These are phyloP conservation scores for Elsinoe fawcettii DNA, from an alignment of 2,329 filamentous ascomycete species.

Conservation along the genomic window DNA sequence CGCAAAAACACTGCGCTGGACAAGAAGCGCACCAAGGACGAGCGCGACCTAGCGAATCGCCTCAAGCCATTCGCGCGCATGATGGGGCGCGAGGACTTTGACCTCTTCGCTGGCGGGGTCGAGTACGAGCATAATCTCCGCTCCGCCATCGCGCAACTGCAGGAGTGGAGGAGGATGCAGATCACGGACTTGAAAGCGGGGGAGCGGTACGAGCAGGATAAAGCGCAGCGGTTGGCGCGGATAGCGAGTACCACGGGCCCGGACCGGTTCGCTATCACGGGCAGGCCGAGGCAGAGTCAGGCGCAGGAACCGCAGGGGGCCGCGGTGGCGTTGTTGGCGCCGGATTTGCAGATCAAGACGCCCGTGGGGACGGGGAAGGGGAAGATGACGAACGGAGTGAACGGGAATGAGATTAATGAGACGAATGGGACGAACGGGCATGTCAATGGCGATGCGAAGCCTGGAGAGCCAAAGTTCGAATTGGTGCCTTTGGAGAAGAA, in stretches of 20 bases:
- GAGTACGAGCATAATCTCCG: constrained; percentile 87
- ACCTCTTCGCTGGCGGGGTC: constrained; percentile 73
- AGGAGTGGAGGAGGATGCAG: constrained; percentile 82
- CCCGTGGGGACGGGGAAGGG: constrained; percentile 29
- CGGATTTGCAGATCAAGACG: constrained; percentile 63
- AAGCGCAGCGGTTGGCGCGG: constrained; percentile 62
- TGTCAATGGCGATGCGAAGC: constrained; percentile 25
- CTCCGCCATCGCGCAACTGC: constrained; percentile 79
- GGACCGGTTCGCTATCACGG: constrained; percentile 69
- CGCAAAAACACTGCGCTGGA: constrained; percentile 81
- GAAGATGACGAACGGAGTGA: constrained; percentile 47
- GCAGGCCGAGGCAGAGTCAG: constrained; percentile 57
- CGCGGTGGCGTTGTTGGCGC: constrained; percentile 67
- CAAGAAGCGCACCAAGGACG: constrained; percentile 94
- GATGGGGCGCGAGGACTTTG: constrained; percentile 91
- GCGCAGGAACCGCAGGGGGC: constrained; percentile 64
- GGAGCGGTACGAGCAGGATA: constrained; percentile 89
- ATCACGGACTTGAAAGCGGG: constrained; percentile 80
- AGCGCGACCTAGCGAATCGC: constrained; percentile 82
- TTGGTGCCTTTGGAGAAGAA: constrained; percentile 40
- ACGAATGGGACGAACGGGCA: not conserved
- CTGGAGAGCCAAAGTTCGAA: constrained; percentile 21
- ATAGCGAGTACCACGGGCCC: constrained; percentile 66
- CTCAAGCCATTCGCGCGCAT: constrained; percentile 93
- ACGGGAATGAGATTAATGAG: constrained; percentile 22